Evolutionary conservation across 331 rosid genomes (phyloP).

Genomic region (Cucumis variabilis): DNA sequence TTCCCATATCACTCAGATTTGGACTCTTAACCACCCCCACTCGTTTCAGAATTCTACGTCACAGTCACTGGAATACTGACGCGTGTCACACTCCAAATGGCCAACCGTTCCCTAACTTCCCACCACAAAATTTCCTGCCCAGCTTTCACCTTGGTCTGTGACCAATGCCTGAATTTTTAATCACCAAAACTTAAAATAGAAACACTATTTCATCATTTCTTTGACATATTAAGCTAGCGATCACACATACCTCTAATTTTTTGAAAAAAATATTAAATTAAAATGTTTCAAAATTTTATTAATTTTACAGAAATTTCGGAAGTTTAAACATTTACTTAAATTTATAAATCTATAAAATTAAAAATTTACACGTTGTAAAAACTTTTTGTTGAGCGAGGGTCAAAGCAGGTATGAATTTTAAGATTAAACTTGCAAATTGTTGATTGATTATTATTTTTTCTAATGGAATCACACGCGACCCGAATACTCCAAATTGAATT

Average conservation of each 20-base stretch:
- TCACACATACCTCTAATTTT: no score
- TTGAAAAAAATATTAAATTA: no score
- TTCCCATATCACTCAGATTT: not conserved
- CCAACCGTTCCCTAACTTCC: not conserved
- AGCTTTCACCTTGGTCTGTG: not conserved
- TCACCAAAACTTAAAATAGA: not conserved
- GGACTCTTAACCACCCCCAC: constrained; percentile 23
- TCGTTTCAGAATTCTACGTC: not conserved
- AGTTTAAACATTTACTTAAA: no score
- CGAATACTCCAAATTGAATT: not conserved
- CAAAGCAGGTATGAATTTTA: no score
- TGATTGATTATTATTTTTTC: not conserved
- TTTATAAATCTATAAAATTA: no score
- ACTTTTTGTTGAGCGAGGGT: no score
- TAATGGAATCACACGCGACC: not conserved
- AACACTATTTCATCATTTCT: not conserved
- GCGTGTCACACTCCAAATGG: not conserved
- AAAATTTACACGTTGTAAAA: no score
- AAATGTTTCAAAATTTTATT: no score
- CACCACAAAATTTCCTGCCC: constrained; percentile 2
- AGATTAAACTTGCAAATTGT: no score
- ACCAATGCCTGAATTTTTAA: not conserved
- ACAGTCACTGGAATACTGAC: not conserved
- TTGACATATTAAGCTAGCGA: no score
- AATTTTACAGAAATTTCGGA: no score